A percentile compares a stretch with the other conserved stretches of the same genome.
Evolutionary conservation across 495 filamentous ascomycete species (phyloP).

Genomic region (Talaromyces adpressus): DNA sequence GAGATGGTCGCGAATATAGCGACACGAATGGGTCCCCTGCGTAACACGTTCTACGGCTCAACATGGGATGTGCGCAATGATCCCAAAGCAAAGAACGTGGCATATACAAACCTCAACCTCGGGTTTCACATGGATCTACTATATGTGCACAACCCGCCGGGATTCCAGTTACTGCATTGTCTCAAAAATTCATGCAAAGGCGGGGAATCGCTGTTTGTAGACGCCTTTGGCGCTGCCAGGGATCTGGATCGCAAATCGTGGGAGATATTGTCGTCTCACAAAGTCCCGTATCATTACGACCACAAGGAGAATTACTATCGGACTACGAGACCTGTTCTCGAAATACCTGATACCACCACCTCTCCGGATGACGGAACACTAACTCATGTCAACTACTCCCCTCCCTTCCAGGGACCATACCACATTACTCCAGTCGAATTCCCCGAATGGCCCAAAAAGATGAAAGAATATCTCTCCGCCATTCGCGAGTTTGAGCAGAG

Average conservation of each 20-base stretch:
- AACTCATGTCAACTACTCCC: slow-evolving; percentile 58
- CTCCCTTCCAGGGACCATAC: slow-evolving; percentile 56
- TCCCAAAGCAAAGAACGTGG: slow-evolving; percentile 77
- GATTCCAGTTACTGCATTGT: slow-evolving; percentile 82
- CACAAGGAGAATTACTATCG: slow-evolving; percentile 57
- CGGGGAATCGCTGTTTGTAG: slow-evolving; percentile 76
- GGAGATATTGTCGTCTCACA: slow-evolving; percentile 29
- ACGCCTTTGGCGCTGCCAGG: slow-evolving; percentile 55
- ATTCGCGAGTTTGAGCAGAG: slow-evolving; percentile 35
- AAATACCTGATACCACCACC: slow-evolving; percentile 14
- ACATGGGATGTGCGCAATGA: slow-evolving; percentile 85
- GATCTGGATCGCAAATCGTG: slow-evolving; percentile 8
- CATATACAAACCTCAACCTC: slow-evolving; percentile 73
- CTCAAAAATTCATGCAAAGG: slow-evolving; percentile 65
- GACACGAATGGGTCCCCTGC: slow-evolving; percentile 61
- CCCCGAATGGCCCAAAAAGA: neutral
- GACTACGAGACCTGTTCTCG: slow-evolving; percentile 46
- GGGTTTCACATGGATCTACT: slow-evolving; percentile 90
- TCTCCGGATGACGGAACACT: slow-evolving; percentile 12
- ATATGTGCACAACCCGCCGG: slow-evolving; percentile 74
- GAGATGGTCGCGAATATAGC: slow-evolving; percentile 60
- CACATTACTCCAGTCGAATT: slow-evolving; percentile 6
- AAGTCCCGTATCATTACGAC: slow-evolving; percentile 60
- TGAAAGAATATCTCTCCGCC: slow-evolving; percentile 20
- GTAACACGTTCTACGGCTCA: slow-evolving; percentile 78